Evolutionary conservation across 768 basidiomycete genomes (phyloP), one percentile per base, ranked within the genome.

Genomic region (Psilocybe cyanescens): DNA sequence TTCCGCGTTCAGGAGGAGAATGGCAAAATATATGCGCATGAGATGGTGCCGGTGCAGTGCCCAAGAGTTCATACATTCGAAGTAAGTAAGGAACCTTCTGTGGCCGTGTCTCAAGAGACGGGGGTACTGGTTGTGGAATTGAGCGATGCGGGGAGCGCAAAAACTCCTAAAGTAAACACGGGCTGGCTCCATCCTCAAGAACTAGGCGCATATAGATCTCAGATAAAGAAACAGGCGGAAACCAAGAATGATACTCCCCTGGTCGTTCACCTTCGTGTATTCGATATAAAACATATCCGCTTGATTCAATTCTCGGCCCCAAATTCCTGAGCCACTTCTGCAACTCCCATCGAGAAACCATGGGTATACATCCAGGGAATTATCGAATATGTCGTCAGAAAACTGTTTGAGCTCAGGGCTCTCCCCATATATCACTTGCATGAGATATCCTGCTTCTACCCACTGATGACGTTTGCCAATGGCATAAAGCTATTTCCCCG

Each of bases 311-410:
- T 76, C 72, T 3, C 49, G 50, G 14, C 72, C 73, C 74, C 73
- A 76, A 31, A 68, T 72, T 5, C 75, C 72, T 0, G 71, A 70
- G 3, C 76, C 76, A 46, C 70, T 72, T 51, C 71, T 71, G 29
- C 64, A 48, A n/a, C 70, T 67, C 16, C 70, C 61, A 16, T 74
- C 68, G 14, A 72, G 51, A 3, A 74, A 59, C 57, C 66, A 66
- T 2, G 67, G 55, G 45, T 65, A 67, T n/a, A 75, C 39, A 6
- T 59, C 47, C 3, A 71, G 70, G 55, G 67, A 33, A 44, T 72
- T 68, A 61, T 78, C 74, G 35, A 75, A 77, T 1, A 77, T 55
- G 1, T 45, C 62, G 2, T 61, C 44, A 14, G 73, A 69, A 52
- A 77, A 74, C n/a, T 71, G 57, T 31, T 64, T 59, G n/a, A 77